Evolutionary conservation across 2,329 filamentous ascomycete genomes (phyloP).

Genomic region (Neofusicoccum parvum): DNA sequence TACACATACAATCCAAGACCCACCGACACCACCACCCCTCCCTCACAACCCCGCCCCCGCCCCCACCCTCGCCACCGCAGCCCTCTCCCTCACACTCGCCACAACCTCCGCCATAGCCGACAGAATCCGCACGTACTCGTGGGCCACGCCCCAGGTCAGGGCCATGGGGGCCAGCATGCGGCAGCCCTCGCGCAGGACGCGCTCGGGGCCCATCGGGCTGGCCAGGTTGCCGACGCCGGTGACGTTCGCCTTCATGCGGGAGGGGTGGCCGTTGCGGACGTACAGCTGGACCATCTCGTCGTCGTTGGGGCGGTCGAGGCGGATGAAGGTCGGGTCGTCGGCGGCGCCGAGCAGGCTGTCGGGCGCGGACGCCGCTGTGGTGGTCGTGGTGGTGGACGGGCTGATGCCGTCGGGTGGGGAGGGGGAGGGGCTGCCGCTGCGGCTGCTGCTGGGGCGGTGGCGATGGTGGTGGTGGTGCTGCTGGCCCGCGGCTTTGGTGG

Average conservation of each 20-base stretch:
- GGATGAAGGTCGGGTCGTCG: constrained; percentile 49
- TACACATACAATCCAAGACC: too few species aligned
- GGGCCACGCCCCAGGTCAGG: background rate
- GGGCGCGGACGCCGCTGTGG: background rate
- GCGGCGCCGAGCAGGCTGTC: constrained; percentile 11
- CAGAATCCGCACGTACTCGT: background rate
- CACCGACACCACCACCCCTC: too few species aligned
- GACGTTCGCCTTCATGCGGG: constrained; percentile 53
- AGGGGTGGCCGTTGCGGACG: constrained; percentile 50
- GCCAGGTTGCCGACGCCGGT: constrained; percentile 57
- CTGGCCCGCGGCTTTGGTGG: background rate
- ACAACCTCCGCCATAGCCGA: background rate
- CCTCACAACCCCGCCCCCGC: background rate
- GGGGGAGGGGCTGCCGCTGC: background rate
- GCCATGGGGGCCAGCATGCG: constrained; percentile 32
- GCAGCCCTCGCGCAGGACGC: constrained; percentile 43
- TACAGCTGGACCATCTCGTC: constrained; percentile 62
- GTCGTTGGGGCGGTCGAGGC: constrained; percentile 59
- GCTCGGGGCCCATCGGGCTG: constrained; percentile 35
- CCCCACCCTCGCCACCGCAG: background rate
- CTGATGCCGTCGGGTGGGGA: background rate
- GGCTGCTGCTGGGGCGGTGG: background rate
- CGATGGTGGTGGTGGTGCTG: background rate
- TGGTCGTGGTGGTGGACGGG: background rate
- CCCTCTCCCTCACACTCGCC: background rate